A percentile compares a stretch with the other conserved stretches of the same genome.
Evolutionary conservation across 2,329 filamentous ascomycete species (phyloP).

Genomic region (Ascochyta lentis): DNA sequence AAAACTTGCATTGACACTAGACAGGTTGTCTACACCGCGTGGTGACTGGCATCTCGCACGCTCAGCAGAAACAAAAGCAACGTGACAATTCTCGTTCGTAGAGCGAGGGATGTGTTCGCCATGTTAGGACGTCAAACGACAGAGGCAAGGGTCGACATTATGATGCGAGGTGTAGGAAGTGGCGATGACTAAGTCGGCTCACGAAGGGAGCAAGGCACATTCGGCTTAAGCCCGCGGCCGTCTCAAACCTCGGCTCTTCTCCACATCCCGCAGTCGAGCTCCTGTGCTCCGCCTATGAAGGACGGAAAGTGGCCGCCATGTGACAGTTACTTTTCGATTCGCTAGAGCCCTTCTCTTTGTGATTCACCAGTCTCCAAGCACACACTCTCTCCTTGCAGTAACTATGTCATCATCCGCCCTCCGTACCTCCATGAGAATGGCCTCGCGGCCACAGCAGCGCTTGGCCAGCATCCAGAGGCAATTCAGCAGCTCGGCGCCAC

Average conservation of each 20-base stretch:
- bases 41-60: slow-evolving; percentile 8
- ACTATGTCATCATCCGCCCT: slow-evolving; percentile 43
- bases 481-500: slow-evolving; percentile 43
- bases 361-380: slow-evolving; percentile 2
- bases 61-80: slow-evolving; percentile 3
- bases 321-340: slow-evolving; percentile 33
- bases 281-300: slow-evolving; percentile 23
- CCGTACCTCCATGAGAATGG: slow-evolving; percentile 44
- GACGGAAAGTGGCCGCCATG: slow-evolving; percentile 40
- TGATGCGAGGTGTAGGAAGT: not conserved
- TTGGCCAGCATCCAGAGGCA: slow-evolving; percentile 47
- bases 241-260: slow-evolving; percentile 39
- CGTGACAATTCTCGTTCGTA: slow-evolving; percentile 9
- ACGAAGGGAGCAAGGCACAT: not conserved
- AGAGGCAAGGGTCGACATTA: slow-evolving; percentile 7
- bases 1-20: not conserved
- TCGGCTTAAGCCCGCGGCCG: not conserved
- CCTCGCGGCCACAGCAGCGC: slow-evolving; percentile 46
- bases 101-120: slow-evolving; percentile 10
- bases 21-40: slow-evolving; percentile 12
- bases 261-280: slow-evolving; percentile 34
- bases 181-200: slow-evolving; percentile 9
- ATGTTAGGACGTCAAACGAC: not conserved
- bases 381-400: not conserved
- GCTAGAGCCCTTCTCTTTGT: slow-evolving; percentile 28